Conservation (phyloP, 495 filamentous ascomycete genomes). For the Lineolata rhizophorae region DNA sequence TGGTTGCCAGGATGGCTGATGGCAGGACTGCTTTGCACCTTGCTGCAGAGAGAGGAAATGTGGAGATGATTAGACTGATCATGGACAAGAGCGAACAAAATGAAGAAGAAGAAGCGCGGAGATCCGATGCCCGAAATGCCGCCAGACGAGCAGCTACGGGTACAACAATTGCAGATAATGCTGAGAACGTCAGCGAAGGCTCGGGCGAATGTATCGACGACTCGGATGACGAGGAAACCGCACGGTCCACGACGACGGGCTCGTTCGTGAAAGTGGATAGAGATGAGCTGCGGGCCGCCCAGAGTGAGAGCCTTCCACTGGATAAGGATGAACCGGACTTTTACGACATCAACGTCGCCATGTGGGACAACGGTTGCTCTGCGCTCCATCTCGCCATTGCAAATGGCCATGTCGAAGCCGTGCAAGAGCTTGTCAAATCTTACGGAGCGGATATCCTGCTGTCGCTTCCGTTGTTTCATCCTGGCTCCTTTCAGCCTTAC, state of each 20-base stretch:
- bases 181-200: slow-evolving; percentile 21
- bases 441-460: slow-evolving; percentile 54
- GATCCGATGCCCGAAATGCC: slow-evolving; percentile 26
- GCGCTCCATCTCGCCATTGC: slow-evolving; percentile 60
- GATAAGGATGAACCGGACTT: slow-evolving; percentile 52
- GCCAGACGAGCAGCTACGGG: slow-evolving; percentile 6
- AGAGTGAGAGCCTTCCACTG: slow-evolving; percentile 17
- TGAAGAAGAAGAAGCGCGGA: slow-evolving; percentile 40
- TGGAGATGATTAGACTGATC: slow-evolving; percentile 45
- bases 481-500: slow-evolving; percentile 20
- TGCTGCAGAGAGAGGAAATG: slow-evolving; percentile 42
- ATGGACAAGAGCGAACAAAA: slow-evolving; percentile 47
- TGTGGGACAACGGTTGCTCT: slow-evolving; percentile 53
- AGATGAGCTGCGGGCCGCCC: slow-evolving; percentile 12
- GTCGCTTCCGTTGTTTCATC: slow-evolving; percentile 38
- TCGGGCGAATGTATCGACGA: slow-evolving; percentile 23
- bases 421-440: slow-evolving; percentile 43
- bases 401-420: slow-evolving; percentile 40
- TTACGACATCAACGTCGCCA: slow-evolving; percentile 48
- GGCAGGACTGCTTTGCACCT: slow-evolving; percentile 61
- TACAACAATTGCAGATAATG: slow-evolving; percentile 3
- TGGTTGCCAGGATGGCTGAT: slow-evolving; percentile 51
- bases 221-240: slow-evolving; percentile 15
- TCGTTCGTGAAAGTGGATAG: slow-evolving; percentile 46
- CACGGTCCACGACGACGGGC: slow-evolving; percentile 27